phyloP scores from a whole-genome alignment of 192 early-diverging fungal species.

The Oehlia diaphana region DNA sequence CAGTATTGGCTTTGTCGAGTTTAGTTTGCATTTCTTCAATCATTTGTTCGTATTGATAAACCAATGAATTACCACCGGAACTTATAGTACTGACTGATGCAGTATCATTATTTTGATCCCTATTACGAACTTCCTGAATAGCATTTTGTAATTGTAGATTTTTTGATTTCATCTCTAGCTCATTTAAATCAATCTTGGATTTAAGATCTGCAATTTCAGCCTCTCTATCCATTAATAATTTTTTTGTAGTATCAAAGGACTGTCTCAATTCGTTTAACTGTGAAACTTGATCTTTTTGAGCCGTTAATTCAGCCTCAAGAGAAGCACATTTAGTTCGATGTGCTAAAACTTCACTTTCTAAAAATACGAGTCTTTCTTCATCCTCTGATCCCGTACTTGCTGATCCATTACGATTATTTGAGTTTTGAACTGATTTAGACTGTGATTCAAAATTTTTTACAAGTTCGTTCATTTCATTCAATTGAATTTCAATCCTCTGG shows the following conservation, averaged over 20 bases:
- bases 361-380: conserved; percentile 5
- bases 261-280: not conserved
- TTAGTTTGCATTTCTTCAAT: conserved; percentile 1
- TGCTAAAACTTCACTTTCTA: conserved; percentile 19
- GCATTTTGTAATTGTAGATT: conserved; percentile 3
- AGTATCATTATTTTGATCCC: not conserved
- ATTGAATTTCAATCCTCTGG: conserved; percentile 6
- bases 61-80: not conserved
- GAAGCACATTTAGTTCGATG: not conserved
- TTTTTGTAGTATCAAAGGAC: not conserved
- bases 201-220: conserved; percentile 6
- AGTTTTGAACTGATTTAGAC: not conserved
- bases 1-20: not conserved
- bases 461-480: conserved; percentile 10
- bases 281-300: conserved; percentile 10
- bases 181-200: conserved; percentile 17
- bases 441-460: not conserved
- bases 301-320: not conserved
- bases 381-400: not conserved
- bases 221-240: not conserved
- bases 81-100: not conserved
- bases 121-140: not conserved
- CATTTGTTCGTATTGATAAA: conserved; percentile 12
- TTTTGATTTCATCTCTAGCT: conserved; percentile 12
- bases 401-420: not conserved